phyloP scores from a whole-genome alignment of 2,329 filamentous ascomycete genomes.

The Samsoniella hepiali region DNA sequence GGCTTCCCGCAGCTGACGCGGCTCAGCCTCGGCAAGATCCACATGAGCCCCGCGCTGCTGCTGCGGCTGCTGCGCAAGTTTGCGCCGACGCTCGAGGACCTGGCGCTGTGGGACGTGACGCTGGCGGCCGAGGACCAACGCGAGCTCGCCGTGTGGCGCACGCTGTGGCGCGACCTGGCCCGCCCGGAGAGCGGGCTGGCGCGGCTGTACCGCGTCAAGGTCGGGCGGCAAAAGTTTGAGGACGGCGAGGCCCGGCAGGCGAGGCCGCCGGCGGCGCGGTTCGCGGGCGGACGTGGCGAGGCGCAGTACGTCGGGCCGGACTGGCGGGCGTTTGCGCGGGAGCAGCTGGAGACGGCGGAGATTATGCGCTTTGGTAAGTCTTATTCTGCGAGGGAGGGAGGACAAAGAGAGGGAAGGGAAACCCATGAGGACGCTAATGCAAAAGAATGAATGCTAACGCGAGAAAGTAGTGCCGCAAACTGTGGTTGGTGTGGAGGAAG shows the following conservation, averaged over 20 bases:
- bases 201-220: conserved; percentile 32
- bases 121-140: neutral
- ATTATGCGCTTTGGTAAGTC: conserved; percentile 10
- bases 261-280: neutral
- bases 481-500: neutral
- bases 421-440: neutral
- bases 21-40: conserved; percentile 44
- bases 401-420: neutral
- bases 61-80: conserved; percentile 40
- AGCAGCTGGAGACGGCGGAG: conserved; percentile 21
- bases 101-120: conserved; percentile 46
- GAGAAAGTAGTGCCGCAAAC: neutral
- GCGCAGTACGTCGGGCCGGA: conserved; percentile 34
- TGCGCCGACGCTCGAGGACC: conserved; percentile 38
- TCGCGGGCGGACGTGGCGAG: neutral
- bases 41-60: conserved; percentile 29
- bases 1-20: conserved; percentile 35
- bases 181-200: conserved; percentile 28
- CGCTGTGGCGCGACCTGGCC: conserved; percentile 36
- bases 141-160: conserved; percentile 36
- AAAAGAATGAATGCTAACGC: neutral
- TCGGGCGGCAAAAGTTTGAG: conserved; percentile 30
- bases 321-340: conserved; percentile 34
- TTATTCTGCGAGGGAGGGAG: neutral
- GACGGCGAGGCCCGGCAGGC: neutral